These are phyloP conservation scores for Phylloporus sp. DNA, from an alignment of 768 basidiomycete species.

Conservation along the genomic window DNA sequence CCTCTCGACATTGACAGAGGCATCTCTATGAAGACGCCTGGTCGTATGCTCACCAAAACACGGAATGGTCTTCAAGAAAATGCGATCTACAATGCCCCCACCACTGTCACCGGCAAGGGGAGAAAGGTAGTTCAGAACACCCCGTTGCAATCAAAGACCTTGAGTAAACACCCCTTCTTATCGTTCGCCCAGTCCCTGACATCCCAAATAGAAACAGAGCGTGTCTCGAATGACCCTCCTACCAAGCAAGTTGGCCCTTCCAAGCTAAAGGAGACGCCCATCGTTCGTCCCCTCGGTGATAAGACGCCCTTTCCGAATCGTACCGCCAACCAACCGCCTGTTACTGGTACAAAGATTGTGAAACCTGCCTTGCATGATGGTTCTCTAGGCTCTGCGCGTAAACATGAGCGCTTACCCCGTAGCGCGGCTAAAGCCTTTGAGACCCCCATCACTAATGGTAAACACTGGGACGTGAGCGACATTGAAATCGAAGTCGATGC, in stretches of 20 bases:
- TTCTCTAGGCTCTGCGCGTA: slow-evolving; percentile 63
- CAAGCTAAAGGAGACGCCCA: slow-evolving; percentile 21
- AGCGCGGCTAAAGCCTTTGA: slow-evolving; percentile 51
- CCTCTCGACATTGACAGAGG: slow-evolving; percentile 27
- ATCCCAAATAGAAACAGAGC: slow-evolving; percentile 17
- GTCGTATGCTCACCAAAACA: slow-evolving; percentile 40
- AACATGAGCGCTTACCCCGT: slow-evolving; percentile 54
- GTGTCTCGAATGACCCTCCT: slow-evolving; percentile 15
- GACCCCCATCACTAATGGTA: slow-evolving; percentile 63
- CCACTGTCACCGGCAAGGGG: slow-evolving; percentile 44
- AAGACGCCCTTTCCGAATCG: slow-evolving; percentile 79
- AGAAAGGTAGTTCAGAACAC: slow-evolving; percentile 38
- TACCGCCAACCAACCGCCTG: slow-evolving; percentile 28
- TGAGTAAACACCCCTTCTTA: slow-evolving; percentile 21
- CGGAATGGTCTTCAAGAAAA: slow-evolving; percentile 47
- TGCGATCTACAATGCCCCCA: slow-evolving; percentile 35
- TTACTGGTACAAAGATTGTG: slow-evolving; percentile 36
- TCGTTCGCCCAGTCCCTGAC: neutral
- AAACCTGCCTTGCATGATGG: slow-evolving; percentile 39
- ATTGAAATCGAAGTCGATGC: slow-evolving; percentile 35
- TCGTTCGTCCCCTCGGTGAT: slow-evolving; percentile 57
- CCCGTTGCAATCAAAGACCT: slow-evolving; percentile 30
- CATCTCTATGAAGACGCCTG: slow-evolving; percentile 49
- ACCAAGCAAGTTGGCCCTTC: slow-evolving; percentile 28
- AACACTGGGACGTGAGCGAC: slow-evolving; percentile 77